Evolutionary conservation across 345 rosid genomes (phyloP), one percentile per base, ranked within the genome.

Genomic region (Euphorbia pulcherrima): DNA sequence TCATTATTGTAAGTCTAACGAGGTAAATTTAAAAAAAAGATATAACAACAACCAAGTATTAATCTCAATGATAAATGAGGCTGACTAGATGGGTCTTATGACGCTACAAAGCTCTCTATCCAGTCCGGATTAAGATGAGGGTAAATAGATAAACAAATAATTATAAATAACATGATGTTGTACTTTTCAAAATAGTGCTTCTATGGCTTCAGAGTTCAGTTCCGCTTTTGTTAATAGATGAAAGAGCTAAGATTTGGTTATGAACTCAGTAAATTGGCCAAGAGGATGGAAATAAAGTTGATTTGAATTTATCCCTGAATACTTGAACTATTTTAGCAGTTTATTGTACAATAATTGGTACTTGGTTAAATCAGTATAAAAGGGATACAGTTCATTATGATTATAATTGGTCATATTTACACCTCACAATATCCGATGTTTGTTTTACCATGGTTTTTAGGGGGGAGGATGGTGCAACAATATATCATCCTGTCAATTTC

Each of bases 381-480:
- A 7, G 47, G 2, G 47, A 41, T 41, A 14, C n/a, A n/a, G n/a
- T n/a, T n/a, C n/a, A n/a, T n/a, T 41, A 14, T 41, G 13, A 41
- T 6, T 41, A 12, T 12, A 41, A 41, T 41, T 41, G 7, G 37
- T 33, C 4, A 2, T 33, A 2, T 33, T 33, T 33, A 2, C 37
- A 33, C 8, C 2, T 41, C 1, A 6, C 47, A 41, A 7, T 41
- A 6, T 41, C 47, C 12, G 17, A 39, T 67, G 62, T n/a, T 23
- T 46, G 46, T 59, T 46, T 8, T 37, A 7, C 48, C 14, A 8
- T 35, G 37, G 40, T 13, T 33, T 30, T 67, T 59, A 35, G 98
- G 98, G 98, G 78, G 98, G 98, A 71, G 95, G 96, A 64, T 94
- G 99, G 97, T 94, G 99, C 78, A 85, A 88, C 72, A 85, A 88